phyloP scores from a whole-genome alignment of 768 basidiomycete species.

The Boletus sp. region DNA sequence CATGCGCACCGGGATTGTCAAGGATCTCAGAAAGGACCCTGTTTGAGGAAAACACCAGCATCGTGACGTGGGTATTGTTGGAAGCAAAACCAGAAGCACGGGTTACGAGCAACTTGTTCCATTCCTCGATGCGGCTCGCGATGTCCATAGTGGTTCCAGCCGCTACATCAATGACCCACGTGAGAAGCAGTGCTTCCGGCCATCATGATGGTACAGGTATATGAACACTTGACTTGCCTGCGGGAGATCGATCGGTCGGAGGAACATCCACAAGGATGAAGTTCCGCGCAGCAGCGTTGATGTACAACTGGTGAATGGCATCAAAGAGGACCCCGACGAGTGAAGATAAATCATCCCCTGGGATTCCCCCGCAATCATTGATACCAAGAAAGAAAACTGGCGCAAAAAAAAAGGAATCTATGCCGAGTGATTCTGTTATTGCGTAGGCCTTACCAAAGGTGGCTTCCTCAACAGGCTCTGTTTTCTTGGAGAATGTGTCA shows the following conservation, averaged over 20 bases:
- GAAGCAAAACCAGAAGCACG: conserved; percentile 1
- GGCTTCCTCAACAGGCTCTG: not conserved
- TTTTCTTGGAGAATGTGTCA: not conserved
- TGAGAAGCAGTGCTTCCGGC: not conserved
- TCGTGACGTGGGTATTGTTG: not conserved
- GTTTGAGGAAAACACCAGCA: conserved; percentile 6
- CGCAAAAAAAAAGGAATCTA: not conserved
- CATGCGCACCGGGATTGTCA: conserved; percentile 2
- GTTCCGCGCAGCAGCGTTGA: conserved; percentile 1
- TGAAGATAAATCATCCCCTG: not conserved
- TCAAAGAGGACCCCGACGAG: not conserved
- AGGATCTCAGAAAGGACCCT: conserved; percentile 11
- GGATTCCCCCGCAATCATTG: conserved; percentile 7
- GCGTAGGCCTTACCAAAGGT: conserved; percentile 1
- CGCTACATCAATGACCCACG: not conserved
- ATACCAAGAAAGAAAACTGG: conserved; percentile 12
- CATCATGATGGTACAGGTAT: no score
- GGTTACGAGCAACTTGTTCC: not conserved
- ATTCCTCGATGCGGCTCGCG: conserved; percentile 1
- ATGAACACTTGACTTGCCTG: not conserved
- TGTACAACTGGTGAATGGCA: conserved; percentile 1
- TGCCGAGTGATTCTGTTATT: not conserved
- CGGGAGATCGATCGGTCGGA: conserved; percentile 11
- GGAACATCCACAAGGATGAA: conserved; percentile 15
- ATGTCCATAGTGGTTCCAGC: not conserved